Percentiles rank a stretch among this genome's conserved stretches.
Evolutionary conservation across 1,284 basidiomycete genomes (phyloP).

Genomic region (Irpex sp.): DNA sequence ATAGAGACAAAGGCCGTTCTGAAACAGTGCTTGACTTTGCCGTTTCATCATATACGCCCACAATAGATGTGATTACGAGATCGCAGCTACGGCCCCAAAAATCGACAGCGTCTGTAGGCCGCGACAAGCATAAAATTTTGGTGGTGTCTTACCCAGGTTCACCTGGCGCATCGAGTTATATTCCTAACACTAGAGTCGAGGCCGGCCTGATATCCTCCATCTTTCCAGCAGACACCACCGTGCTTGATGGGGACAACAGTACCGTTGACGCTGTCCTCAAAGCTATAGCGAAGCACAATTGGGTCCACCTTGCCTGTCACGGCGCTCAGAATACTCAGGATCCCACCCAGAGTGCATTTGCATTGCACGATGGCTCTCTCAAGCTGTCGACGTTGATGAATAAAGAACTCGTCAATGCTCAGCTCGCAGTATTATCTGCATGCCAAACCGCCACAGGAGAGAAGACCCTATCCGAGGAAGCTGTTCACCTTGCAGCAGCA

Average conservation of each 20-base stretch:
- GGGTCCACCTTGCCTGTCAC: conserved; percentile 27
- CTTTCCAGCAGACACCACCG: neutral
- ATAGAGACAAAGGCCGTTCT: neutral
- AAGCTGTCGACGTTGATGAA: conserved; percentile 26
- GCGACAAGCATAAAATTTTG: neutral
- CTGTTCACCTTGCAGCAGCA: conserved; percentile 22
- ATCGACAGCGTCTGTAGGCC: neutral
- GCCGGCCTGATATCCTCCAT: neutral
- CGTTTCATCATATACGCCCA: neutral
- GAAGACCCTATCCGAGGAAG: conserved; percentile 12
- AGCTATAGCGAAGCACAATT: conserved; percentile 19
- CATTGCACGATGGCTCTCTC: conserved; percentile 19
- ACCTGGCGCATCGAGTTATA: neutral
- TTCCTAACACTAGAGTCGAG: neutral
- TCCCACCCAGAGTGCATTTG: conserved; percentile 26
- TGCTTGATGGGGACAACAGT: neutral
- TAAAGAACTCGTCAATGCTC: conserved; percentile 21
- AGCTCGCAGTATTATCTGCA: conserved; percentile 35
- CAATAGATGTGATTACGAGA: neutral
- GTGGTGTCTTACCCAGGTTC: neutral
- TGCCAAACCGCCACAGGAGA: conserved; percentile 21
- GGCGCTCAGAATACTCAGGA: conserved; percentile 4
- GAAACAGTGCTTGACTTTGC: neutral
- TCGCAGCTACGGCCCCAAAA: neutral
- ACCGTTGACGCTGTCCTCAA: neutral